Evolutionary conservation across 495 filamentous ascomycete genomes (phyloP), one percentile per base, ranked within the genome.

Genomic region (Sordaria brevicollis): DNA sequence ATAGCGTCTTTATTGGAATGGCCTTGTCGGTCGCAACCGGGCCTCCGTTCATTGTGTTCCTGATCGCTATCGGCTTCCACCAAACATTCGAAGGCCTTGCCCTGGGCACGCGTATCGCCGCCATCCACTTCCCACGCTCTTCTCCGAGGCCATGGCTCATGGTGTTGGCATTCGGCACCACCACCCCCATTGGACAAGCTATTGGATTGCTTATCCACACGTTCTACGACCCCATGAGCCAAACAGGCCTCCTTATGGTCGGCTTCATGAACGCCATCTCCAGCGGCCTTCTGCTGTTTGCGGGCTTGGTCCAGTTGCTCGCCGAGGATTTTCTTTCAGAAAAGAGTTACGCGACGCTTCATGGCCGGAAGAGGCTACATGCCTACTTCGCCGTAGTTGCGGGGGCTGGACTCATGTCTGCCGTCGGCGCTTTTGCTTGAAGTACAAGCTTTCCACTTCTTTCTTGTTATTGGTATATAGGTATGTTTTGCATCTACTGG

Each of bases 281-380:
- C 33, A 90, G 89, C 74, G 94, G 94, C 0, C 81, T 98, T 65
- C 77, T 98, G 66, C 83, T 98, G 10, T 98, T 97, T 80, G 94
- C 94, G 0, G 94, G 94, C 5, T 79, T 98, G 68, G 94, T 97
- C 0, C 93, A 97, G 79, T 81, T 98, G 57, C 84, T 98, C 13
- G 93, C 94, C 5, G 94, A 98, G 80, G 94, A 98, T 76, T 97
- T 98, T 78, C 78, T 98, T 73, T 91, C 89, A 68, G 93, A 97
- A 73, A 88, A 91, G 77, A 97, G 94, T 76, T 97, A 96, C 82
- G 84, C 81, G 71, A 80, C 83, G 11, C 79, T 98, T 68, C 88
- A 83, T 65, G 94, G 94, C 0, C 82, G 83, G 75, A 87, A 86
- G 74, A 85, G 94, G 67, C 74, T 92, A 49, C 83, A 92, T 70